A percentile compares a stretch with the other conserved stretches of the same genome.
Conservation (phyloP, 768 basidiomycete species). For the Mrakia blollopis region DNA sequence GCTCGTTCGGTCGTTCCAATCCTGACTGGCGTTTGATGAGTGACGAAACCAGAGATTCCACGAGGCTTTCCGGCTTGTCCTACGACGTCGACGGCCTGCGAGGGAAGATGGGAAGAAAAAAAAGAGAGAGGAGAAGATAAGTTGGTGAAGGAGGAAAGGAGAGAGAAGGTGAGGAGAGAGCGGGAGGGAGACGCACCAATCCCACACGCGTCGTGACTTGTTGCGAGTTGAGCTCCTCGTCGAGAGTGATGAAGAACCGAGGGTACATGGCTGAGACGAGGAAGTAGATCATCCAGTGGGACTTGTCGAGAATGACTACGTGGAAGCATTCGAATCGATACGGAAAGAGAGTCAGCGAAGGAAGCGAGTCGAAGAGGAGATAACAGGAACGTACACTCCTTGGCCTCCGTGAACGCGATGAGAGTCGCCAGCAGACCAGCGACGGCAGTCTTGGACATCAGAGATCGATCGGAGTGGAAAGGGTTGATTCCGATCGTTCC, state of each 20-base stretch:
- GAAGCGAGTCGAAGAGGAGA: not conserved
- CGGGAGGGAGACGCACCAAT: constrained; percentile 59
- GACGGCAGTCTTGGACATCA: constrained; percentile 82
- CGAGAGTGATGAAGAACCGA: constrained; percentile 92
- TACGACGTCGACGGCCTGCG: constrained; percentile 88
- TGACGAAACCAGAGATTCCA: constrained; percentile 91
- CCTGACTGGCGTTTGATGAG: constrained; percentile 92
- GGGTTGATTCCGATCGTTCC: constrained; percentile 95
- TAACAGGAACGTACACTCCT: constrained; percentile 51
- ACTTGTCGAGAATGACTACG: constrained; percentile 83
- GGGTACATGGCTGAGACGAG: constrained; percentile 95
- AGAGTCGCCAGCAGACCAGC: constrained; percentile 83
- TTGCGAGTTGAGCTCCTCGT: constrained; percentile 78
- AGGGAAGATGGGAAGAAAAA: constrained; percentile 15
- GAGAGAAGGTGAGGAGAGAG: not conserved
- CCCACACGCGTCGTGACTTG: constrained; percentile 94
- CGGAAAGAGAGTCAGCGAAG: not conserved
- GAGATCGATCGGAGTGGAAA: constrained; percentile 85
- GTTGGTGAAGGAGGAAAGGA: not conserved
- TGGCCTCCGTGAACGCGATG: constrained; percentile 88
- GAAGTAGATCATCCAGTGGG: constrained; percentile 99
- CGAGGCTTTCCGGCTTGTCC: constrained; percentile 94
- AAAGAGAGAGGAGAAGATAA: not conserved
- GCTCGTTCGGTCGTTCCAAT: constrained; percentile 89
- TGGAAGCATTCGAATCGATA: no score